phyloP scores from a whole-genome alignment of 176 grass and related monocot species.

The Triticum aestivum region DNA sequence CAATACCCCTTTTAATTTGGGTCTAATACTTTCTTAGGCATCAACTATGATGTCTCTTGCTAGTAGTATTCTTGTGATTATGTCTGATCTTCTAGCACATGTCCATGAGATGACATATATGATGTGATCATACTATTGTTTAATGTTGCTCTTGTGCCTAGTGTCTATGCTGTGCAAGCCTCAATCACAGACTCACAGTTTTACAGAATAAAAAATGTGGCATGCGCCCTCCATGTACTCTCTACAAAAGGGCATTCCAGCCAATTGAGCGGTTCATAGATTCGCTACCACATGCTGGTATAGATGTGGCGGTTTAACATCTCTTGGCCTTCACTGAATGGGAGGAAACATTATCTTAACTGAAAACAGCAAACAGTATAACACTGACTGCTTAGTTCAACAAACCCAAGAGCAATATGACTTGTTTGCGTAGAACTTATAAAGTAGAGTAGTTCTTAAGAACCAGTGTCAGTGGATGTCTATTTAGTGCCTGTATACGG shows the following conservation, averaged over 20 bases:
- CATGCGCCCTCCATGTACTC: not conserved
- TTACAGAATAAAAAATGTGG: not conserved
- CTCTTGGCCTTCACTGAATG: not conserved
- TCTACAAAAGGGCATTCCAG: not conserved
- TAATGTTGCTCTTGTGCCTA: not conserved
- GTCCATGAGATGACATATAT: not conserved
- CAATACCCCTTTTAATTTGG: not conserved
- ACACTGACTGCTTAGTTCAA: not conserved
- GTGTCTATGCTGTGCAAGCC: not conserved
- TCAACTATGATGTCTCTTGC: not conserved
- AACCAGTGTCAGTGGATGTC: not conserved
- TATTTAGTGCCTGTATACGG: not conserved
- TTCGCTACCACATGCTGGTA: not conserved
- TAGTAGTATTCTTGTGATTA: not conserved
- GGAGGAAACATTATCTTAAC: conserved; percentile 3
- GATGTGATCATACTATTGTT: not conserved
- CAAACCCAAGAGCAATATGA: not conserved
- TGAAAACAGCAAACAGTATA: conserved; percentile 1
- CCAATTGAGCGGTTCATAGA: conserved; percentile 4
- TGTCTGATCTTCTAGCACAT: not conserved
- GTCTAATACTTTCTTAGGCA: not conserved
- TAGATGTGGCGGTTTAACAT: not conserved
- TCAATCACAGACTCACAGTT: not conserved
- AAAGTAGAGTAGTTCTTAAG: not conserved
- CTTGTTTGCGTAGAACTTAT: not conserved